These are phyloP conservation scores for Dichotomocladium elegans DNA, from an alignment of 371 early-diverging fungal species.

Conservation along the genomic window DNA sequence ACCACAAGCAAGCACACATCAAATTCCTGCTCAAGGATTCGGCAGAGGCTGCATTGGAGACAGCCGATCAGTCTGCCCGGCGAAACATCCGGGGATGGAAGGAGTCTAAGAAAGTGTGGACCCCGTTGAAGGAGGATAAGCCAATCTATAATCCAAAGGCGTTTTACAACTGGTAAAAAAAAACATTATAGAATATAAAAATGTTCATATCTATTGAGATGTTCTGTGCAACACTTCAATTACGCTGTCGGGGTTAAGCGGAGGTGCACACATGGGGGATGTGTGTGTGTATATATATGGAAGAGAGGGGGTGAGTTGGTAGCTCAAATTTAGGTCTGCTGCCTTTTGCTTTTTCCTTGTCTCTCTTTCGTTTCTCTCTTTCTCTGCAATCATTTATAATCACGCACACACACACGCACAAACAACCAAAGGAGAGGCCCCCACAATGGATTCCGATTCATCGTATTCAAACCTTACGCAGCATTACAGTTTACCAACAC, in stretches of 20 bases:
- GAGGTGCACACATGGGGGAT: too few species aligned
- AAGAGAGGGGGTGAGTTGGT: too few species aligned
- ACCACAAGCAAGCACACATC: constrained; percentile 78
- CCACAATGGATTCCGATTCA: neutral
- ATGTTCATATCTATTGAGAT: too few species aligned
- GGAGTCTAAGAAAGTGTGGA: constrained; percentile 68
- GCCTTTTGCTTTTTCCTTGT: too few species aligned
- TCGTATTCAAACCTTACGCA: constrained; percentile 10
- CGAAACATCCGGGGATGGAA: constrained; percentile 62
- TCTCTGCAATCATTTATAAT: neutral
- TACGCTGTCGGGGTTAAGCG: too few species aligned
- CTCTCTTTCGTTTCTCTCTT: too few species aligned
- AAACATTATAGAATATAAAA: too few species aligned
- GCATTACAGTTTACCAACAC: constrained; percentile 21
- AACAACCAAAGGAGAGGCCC: too few species aligned
- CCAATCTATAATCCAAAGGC: constrained; percentile 76
- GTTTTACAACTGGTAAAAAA: constrained; percentile 75
- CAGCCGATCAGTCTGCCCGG: constrained; percentile 22
- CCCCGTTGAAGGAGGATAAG: constrained; percentile 64
- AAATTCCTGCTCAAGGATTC: constrained; percentile 75
- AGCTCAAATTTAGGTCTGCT: too few species aligned
- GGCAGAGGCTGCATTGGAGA: constrained; percentile 9
- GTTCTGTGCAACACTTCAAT: too few species aligned
- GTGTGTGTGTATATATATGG: too few species aligned
- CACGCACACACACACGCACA: neutral